These are phyloP conservation scores for Nyctanthes arbortristis DNA, from an alignment of 257 asterid species.

Conservation along the genomic window DNA sequence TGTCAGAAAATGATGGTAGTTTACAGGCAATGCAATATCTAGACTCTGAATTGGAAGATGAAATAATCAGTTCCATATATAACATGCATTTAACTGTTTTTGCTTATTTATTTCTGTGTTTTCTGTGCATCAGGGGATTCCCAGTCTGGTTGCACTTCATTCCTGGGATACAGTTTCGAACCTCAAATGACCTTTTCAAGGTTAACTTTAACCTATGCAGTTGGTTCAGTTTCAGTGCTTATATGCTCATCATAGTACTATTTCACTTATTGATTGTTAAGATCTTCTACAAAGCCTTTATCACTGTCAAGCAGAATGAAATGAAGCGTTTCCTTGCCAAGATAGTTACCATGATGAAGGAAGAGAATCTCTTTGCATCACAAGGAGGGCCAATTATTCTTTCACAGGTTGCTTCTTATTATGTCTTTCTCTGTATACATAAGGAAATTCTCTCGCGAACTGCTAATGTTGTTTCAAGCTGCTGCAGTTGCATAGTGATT, in stretches of 20 bases:
- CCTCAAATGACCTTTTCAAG: conserved; percentile 59
- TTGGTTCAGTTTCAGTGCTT: neutral
- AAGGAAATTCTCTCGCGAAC: neutral
- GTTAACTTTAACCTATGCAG: conserved; percentile 19
- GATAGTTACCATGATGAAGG: conserved; percentile 75
- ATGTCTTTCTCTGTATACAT: neutral
- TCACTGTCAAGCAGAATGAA: conserved; percentile 53
- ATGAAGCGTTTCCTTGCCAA: conserved; percentile 72
- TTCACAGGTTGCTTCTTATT: conserved; percentile 56
- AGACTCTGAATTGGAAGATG: conserved; percentile 6
- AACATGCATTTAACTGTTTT: neutral
- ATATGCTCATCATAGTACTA: neutral
- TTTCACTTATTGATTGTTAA: conserved; percentile 7
- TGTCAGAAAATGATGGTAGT: neutral
- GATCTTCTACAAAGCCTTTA: conserved; percentile 18
- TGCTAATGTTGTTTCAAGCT: neutral
- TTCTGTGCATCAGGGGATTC: conserved; percentile 58
- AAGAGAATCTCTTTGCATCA: conserved; percentile 70
- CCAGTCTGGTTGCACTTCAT: conserved; percentile 82
- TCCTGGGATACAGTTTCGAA: conserved; percentile 76
- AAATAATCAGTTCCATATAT: neutral
- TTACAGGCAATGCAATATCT: neutral
- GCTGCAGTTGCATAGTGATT: neutral
- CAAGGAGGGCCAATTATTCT: conserved; percentile 90
- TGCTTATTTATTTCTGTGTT: neutral